A percentile compares a stretch with the other conserved stretches of the same genome.
Conservation (phyloP, 192 early-diverging fungal genomes). For the Lunasporangiospora selenospora region DNA sequence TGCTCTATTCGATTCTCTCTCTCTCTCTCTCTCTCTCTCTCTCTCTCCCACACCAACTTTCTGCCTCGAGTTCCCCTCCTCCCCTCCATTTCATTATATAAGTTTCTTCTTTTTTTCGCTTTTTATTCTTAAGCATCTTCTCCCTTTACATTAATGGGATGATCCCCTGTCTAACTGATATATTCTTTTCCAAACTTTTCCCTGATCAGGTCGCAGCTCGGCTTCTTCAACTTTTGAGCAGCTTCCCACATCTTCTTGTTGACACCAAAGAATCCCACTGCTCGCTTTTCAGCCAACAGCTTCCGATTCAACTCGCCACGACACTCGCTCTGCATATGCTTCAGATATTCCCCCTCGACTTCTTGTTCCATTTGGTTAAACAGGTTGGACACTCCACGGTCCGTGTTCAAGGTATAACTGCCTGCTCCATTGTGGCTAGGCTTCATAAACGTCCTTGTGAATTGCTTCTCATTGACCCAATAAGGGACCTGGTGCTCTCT, state of each 20-base stretch:
- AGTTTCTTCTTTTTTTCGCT: neutral
- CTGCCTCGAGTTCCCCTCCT: neutral
- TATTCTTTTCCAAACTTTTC: slow-evolving; percentile 34
- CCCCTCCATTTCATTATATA: neutral
- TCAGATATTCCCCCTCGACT: slow-evolving; percentile 75
- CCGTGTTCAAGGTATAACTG: slow-evolving; percentile 1
- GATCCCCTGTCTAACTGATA: neutral
- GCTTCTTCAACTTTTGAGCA: slow-evolving; percentile 68
- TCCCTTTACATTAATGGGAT: neutral
- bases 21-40: neutral
- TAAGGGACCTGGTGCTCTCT: slow-evolving; percentile 68
- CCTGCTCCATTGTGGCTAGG: neutral
- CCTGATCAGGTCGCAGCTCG: slow-evolving; percentile 76
- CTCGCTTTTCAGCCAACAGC: slow-evolving; percentile 59
- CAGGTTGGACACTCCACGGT: slow-evolving; percentile 34
- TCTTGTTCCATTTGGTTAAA: slow-evolving; percentile 72
- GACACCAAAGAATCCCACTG: slow-evolving; percentile 65
- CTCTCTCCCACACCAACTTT: neutral
- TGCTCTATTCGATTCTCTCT: neutral
- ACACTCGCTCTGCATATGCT: slow-evolving; percentile 68
- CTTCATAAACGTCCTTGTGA: slow-evolving; percentile 31
- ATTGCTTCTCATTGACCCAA: slow-evolving; percentile 72
- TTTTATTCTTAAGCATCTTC: neutral
- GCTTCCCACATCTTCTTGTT: slow-evolving; percentile 69
- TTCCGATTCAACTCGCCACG: slow-evolving; percentile 67